phyloP scores from a whole-genome alignment of 768 basidiomycete genomes.

The Kwoniella sp. region DNA sequence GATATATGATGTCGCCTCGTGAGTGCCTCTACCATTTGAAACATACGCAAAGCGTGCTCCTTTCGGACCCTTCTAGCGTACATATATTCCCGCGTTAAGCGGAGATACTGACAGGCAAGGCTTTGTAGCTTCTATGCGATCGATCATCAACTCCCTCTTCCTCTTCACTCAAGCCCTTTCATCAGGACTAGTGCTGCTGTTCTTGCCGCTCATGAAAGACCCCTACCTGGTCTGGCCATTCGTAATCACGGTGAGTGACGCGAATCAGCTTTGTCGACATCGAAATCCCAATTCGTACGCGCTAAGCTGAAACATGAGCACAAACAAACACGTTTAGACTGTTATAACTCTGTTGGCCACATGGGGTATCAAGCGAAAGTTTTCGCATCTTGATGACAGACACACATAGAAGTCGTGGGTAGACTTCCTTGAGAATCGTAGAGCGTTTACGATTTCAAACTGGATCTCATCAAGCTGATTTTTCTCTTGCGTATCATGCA shows the following conservation, averaged over 20 bases:
- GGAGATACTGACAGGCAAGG: too few relatives aligned
- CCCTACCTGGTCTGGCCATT: constrained; percentile 50
- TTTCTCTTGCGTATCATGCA: background rate
- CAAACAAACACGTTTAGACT: constrained; percentile 1
- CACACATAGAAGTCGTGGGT: background rate
- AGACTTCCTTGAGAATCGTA: background rate
- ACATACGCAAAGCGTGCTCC: too few relatives aligned
- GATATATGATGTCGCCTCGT: constrained; percentile 36
- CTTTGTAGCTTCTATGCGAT: constrained; percentile 27
- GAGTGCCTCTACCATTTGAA: too few relatives aligned
- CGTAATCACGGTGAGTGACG: constrained; percentile 23
- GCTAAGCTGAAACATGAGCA: constrained; percentile 1
- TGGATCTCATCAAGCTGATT: background rate
- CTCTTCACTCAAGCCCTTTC: constrained; percentile 50
- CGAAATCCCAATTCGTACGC: background rate
- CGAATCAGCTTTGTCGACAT: background rate
- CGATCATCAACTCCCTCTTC: constrained; percentile 43
- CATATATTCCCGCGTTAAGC: too few relatives aligned
- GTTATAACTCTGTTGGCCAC: constrained; percentile 18
- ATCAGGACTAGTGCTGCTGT: constrained; percentile 33
- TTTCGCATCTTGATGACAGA: constrained; percentile 25
- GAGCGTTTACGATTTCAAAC: too few relatives aligned
- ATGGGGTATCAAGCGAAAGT: constrained; percentile 24
- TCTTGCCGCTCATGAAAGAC: constrained; percentile 39
- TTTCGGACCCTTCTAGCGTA: too few relatives aligned